These are phyloP conservation scores for Eimeria praecox DNA, from an alignment of 169 alveolate species.

Conservation along the genomic window DNA sequence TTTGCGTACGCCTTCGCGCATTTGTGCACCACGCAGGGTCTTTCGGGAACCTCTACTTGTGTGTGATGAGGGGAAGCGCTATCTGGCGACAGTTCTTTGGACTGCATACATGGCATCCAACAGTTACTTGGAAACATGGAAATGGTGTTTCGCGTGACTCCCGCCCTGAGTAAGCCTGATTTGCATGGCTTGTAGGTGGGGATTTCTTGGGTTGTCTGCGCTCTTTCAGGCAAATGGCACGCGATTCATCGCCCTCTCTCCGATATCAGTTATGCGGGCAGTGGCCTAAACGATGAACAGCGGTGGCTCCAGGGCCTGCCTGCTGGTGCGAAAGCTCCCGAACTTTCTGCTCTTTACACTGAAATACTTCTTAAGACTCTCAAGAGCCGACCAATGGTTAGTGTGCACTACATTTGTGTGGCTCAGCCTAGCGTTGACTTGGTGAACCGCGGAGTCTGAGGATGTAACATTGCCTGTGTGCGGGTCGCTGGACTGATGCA, in stretches of 20 bases:
- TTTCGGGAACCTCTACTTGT: neutral
- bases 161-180: neutral
- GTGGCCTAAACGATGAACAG: neutral
- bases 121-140: neutral
- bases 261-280: neutral
- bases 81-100: too few species aligned
- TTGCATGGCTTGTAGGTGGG: neutral
- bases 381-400: slow-evolving; percentile 64
- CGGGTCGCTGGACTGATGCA: neutral
- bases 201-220: neutral
- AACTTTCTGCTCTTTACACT: slow-evolving; percentile 35
- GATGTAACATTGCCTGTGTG: neutral
- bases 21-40: neutral
- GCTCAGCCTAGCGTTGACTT: neutral
- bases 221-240: slow-evolving; percentile 59
- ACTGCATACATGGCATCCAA: too few species aligned
- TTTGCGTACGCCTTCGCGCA: slow-evolving; percentile 55
- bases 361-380: slow-evolving; percentile 34
- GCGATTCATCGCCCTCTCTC: neutral
- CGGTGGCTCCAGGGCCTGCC: neutral
- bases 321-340: neutral
- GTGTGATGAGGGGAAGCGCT: neutral
- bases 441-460: neutral
- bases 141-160: neutral
- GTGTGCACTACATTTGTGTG: neutral